Evolutionary conservation across 805 yeast species (phyloP), one percentile per base, ranked within the genome.

Genomic region (Metschnikowia similis): DNA sequence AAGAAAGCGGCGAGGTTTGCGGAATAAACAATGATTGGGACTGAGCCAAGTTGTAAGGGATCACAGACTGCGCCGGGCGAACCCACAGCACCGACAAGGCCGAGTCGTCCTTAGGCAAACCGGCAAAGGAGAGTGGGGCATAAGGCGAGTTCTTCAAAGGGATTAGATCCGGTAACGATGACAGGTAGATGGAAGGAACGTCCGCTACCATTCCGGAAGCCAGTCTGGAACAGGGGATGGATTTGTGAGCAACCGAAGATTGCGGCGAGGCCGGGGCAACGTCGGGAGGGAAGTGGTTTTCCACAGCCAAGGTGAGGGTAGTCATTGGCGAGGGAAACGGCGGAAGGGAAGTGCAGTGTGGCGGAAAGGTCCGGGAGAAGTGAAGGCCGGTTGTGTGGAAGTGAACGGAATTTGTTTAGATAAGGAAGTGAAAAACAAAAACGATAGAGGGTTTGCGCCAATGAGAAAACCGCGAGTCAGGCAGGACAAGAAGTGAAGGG

Each of bases 251-350:
- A n/a, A 39, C 34, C 32, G 42, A 39, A 9, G 42, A 26, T 9
- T 13, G 38, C 1, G 48, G 9, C 13, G 37, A 11, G 35, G 28
- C 32, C 10, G 46, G 47, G 10, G 48, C 37, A 34, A 43, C 47
- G 30, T 56, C 55, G 35, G 57, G 45, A 13, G 49, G 29, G 39
- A 52, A 52, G 51, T 44, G 48, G 47, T 49, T 49, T 30, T 52
- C 56, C 41, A 55, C 53, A n/a, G 58, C 39, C 39, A 56, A 45
- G 21, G 60, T 55, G 41, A 56, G 41, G 7, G 60, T 55, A 41
- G 58, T 48, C 60, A 56, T 56, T 10, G 16, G 21, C 21, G 21
- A 21, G 21, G 21, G 21, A 7, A 21, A 34, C 31, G 10, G 11
- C 3, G 39, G 28, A n/a, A 9, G 11, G 30, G 29, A 32, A 41